Evolutionary conservation across 140 eudicot species (phyloP).

Genomic region (Cichorium intybus): DNA sequence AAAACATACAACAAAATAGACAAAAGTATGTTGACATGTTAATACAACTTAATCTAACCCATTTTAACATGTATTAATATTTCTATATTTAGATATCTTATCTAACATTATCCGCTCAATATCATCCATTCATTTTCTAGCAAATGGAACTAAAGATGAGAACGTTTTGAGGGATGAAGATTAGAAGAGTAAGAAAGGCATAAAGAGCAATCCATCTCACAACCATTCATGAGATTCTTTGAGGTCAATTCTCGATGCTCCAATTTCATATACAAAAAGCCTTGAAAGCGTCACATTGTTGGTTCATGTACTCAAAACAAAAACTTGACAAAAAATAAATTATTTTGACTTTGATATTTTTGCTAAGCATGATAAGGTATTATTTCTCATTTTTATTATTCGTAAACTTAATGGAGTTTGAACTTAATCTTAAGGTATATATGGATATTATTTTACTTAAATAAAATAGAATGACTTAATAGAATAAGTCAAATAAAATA

Average conservation of each 20-base stretch:
- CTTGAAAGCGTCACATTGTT: constrained; percentile 14
- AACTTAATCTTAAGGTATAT: too few species aligned
- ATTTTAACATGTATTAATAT: too few species aligned
- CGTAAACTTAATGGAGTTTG: too few species aligned
- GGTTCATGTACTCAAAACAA: constrained; percentile 3
- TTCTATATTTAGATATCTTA: too few species aligned
- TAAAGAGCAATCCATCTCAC: constrained; percentile 29
- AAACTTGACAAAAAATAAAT: background rate
- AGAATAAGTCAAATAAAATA: too few species aligned
- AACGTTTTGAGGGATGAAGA: background rate
- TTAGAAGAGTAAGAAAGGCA: constrained; percentile 28
- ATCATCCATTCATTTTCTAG: constrained; percentile 4
- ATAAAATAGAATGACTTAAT: too few species aligned
- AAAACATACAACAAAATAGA: background rate
- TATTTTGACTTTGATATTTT: background rate
- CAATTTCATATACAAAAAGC: constrained; percentile 6
- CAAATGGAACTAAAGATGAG: background rate
- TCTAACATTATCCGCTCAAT: background rate
- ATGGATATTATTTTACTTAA: background rate
- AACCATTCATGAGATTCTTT: constrained; percentile 36
- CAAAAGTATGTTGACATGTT: background rate
- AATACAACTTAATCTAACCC: background rate
- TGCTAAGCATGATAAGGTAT: too few species aligned
- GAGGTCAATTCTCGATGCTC: constrained; percentile 3
- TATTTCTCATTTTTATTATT: too few species aligned